Evolutionary conservation across 1,284 basidiomycete genomes (phyloP).

Genomic region (Chalciporus sp.): DNA sequence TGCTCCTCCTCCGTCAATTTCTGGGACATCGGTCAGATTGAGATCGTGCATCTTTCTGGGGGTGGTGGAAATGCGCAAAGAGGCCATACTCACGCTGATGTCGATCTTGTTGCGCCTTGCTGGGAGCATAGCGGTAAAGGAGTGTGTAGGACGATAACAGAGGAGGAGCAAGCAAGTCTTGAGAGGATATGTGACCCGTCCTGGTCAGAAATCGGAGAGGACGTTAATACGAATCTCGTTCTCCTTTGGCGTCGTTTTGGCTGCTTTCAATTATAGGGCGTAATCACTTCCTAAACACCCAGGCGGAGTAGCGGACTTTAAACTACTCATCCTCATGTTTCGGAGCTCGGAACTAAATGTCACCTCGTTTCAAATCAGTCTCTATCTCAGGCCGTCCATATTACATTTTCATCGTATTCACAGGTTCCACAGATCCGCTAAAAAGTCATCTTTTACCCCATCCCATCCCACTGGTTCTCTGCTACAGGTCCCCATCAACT

Average conservation of each 20-base stretch:
- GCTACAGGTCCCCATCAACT: background rate
- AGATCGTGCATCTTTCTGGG: no score
- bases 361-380: constrained; percentile 27
- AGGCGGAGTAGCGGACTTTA: constrained; percentile 33
- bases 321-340: constrained; percentile 24
- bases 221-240: background rate
- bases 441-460: background rate
- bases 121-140: constrained; percentile 66
- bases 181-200: constrained; percentile 6
- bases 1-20: constrained; percentile 90
- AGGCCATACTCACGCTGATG: constrained; percentile 66
- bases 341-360: constrained; percentile 26
- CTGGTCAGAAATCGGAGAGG: background rate
- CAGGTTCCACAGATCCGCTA: constrained; percentile 9
- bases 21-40: constrained; percentile 41
- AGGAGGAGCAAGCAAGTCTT: constrained; percentile 29
- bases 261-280: constrained; percentile 4
- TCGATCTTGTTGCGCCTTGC: constrained; percentile 89
- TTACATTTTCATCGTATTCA: constrained; percentile 13
- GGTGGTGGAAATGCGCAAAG: no score
- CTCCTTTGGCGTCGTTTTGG: constrained; percentile 8
- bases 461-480: background rate
- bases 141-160: constrained; percentile 25
- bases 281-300: constrained; percentile 17
- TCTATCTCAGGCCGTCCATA: background rate